Base-by-base conservation (phyloP, 768 basidiomycete species). In the Tricholoma saponaceum region DNA sequence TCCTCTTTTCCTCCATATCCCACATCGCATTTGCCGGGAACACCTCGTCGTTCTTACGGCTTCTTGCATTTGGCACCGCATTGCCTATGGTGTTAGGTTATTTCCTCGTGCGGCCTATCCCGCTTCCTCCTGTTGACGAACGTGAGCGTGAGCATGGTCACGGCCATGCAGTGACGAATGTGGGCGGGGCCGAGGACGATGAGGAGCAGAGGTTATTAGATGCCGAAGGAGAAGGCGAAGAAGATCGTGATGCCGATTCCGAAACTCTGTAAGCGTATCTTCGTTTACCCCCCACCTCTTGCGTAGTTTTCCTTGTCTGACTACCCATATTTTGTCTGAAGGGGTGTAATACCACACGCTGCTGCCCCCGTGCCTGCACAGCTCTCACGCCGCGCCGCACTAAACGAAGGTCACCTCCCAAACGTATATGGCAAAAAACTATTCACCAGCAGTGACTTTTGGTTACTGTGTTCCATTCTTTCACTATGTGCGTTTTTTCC, bases 1-100 rank as follows among this genome's bases (percentile, higher is more conserved):
- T 96, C 76, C 77, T 90, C 60, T 97, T 95, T 72, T 90, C 91
- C 12, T 80, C 85, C 0, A 72, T 95, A 35, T 85, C 92, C 0
- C 86, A 87, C 56, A 65, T 81, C 0, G 68, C 86, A 43, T 95
- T 85, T 64, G 85, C 89, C 0, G 92, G 90, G 0, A 79, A 94
- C 64, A 90, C 89, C 0, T 88, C 87, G 0, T 80, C 84, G 1
- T 89, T 96, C 64, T 72, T 98, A 1, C 77, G 89, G 0, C 71
- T 92, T 4, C 82, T 97, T 5, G 82, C 87, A 0, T 60, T 92
- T 2, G 94, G 94, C 1, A 94, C 92, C 0, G 78, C 90, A 0
- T 62, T 86, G 1, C 90, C 91, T 0, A 89, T 94, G 85, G 67
- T 92, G 32, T 61, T 91, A n/a, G 93, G 91, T 2, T 79, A 84